Evolutionary conservation across 306 rosid species (phyloP).

Genomic region (Erythrophleum fordii): DNA sequence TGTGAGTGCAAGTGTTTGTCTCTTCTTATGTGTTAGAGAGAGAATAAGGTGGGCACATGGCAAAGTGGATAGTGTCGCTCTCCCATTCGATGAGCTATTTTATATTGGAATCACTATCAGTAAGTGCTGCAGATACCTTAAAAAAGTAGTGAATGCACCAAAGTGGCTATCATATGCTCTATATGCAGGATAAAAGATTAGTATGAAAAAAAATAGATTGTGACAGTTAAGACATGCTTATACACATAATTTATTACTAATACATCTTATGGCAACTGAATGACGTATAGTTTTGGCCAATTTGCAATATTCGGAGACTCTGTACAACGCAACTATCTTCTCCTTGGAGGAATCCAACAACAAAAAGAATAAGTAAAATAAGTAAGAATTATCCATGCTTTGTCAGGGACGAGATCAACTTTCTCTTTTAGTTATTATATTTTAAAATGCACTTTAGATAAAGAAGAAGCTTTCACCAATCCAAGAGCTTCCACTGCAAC

Average conservation of each 20-base stretch:
- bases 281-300: slow-evolving; percentile 15
- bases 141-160: slow-evolving; percentile 1
- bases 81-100: slow-evolving; percentile 11
- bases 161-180: slow-evolving; percentile 34
- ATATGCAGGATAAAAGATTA: background rate
- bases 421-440: background rate
- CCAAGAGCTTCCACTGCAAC: slow-evolving; percentile 35
- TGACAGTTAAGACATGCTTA: slow-evolving; percentile 12
- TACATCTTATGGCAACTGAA: background rate
- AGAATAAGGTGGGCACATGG: slow-evolving; percentile 9
- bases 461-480: slow-evolving; percentile 28
- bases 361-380: slow-evolving; percentile 3
- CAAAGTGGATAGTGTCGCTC: slow-evolving; percentile 13
- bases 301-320: background rate
- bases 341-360: background rate
- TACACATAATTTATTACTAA: background rate
- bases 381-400: background rate
- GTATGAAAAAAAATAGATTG: background rate
- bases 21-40: background rate
- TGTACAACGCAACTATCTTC: background rate
- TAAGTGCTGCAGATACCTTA: slow-evolving; percentile 10
- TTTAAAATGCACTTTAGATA: slow-evolving; percentile 31
- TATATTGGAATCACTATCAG: slow-evolving; percentile 1
- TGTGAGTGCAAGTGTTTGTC: background rate
- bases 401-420: background rate